Conservation (phyloP, 1,284 basidiomycete genomes). For the Kwoniella shivajii region DNA sequence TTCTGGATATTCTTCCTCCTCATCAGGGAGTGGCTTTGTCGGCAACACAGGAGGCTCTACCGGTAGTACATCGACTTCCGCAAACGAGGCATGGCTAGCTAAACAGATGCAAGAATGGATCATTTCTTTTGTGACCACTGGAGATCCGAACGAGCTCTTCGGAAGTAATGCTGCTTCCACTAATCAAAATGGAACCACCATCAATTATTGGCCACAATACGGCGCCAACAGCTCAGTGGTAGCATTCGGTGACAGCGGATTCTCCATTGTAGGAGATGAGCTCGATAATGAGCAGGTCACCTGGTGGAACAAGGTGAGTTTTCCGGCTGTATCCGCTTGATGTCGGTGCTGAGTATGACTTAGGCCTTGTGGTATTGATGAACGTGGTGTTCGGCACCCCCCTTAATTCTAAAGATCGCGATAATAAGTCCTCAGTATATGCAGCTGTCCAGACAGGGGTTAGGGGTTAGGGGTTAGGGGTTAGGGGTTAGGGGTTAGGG, state of each 20-base stretch:
- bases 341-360: too few relatives aligned
- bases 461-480: too few relatives aligned
- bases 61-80: neutral
- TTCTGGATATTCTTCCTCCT: neutral
- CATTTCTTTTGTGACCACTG: conserved; percentile 1
- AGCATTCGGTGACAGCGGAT: conserved; percentile 2
- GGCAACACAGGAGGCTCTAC: neutral
- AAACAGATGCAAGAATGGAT: conserved; percentile 6
- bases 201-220: neutral
- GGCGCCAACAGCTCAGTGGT: neutral
- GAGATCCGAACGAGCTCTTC: conserved; percentile 5
- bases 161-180: neutral
- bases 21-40: neutral
- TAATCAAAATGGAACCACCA: neutral
- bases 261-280: conserved; percentile 5
- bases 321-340: neutral
- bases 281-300: conserved; percentile 1
- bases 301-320: conserved; percentile 9
- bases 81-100: neutral
- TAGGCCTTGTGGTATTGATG: too few relatives aligned
- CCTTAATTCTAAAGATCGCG: too few relatives aligned
- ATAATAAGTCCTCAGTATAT: too few relatives aligned
- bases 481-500: too few relatives aligned
- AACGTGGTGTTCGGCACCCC: too few relatives aligned
- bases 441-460: too few relatives aligned